These are phyloP conservation scores for Penicillium sclerotigenum DNA, from an alignment of 2,329 filamentous ascomycete genomes.

Conservation along the genomic window DNA sequence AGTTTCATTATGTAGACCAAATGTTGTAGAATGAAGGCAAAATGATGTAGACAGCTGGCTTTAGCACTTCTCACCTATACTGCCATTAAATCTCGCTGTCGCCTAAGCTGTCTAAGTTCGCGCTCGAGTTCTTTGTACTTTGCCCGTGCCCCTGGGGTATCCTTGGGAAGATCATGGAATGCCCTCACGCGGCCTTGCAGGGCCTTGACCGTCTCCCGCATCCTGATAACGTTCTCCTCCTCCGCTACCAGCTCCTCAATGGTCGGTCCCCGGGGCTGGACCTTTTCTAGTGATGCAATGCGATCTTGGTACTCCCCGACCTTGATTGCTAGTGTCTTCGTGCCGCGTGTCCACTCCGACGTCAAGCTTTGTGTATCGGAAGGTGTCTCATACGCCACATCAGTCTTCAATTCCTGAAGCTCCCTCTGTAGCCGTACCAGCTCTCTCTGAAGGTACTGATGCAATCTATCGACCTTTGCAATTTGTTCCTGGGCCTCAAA, in stretches of 20 bases:
- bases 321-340: conserved; percentile 64
- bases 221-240: conserved; percentile 56
- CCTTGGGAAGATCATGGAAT: conserved; percentile 70
- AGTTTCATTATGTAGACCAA: not conserved
- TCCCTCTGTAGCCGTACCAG: conserved; percentile 35
- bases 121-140: conserved; percentile 66
- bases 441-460: conserved; percentile 55
- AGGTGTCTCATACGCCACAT: conserved; percentile 51
- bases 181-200: conserved; percentile 65
- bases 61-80: conserved; percentile 53
- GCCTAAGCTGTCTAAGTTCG: conserved; percentile 61
- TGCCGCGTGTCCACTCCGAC: conserved; percentile 67
- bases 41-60: not conserved
- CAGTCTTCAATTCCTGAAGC: conserved; percentile 31
- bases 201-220: conserved; percentile 60
- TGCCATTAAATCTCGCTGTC: conserved; percentile 69
- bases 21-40: not conserved
- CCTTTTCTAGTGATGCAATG: conserved; percentile 43
- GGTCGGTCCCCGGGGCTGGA: conserved; percentile 28
- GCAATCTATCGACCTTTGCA: conserved; percentile 55
- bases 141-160: conserved; percentile 64
- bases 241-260: conserved; percentile 55
- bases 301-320: conserved; percentile 65
- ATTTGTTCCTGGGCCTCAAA: conserved; percentile 56
- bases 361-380: conserved; percentile 65